Evolutionary conservation across 306 rosid species (phyloP), one percentile per base, ranked within the genome.

Genomic region (Begonia peltatifolia): DNA sequence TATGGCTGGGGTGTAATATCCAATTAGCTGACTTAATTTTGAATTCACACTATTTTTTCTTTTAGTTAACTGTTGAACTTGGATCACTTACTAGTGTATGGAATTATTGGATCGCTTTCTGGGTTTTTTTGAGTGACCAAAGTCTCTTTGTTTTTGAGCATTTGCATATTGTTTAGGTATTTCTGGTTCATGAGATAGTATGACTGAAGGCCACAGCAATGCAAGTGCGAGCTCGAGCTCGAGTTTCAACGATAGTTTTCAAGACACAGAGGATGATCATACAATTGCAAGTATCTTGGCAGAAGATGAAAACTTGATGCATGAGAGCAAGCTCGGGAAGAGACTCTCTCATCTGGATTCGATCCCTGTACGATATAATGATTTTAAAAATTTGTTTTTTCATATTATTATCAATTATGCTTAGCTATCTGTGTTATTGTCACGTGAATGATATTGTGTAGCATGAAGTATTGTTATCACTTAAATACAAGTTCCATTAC

Each of bases 141-240:
- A 2, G 1, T 44, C 47, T 44, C 14, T 11, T 10, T 1, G 12
- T 44, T 44, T 44, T 44, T 44, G 42, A 52, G 17, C 41, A n/a
- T 47, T 57, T 36, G 23, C 50, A 42, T 41, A 53, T 66, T 67
- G 46, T 69, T 17, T 35, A 50, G 35, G 50, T n/a, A 41, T 50
- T 42, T 20, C 47, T 22, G 47, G 62, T 59, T 46, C 25, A 62
- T 56, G 64, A 58, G 70, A 41, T 63, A 68, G 63, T 41, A 86
- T 92, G 96, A 67, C 66, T 50, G 86, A 74, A 68, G 75, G 50
- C 64, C 68, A 68, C 46, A 75, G 87, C 65, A 76, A 71, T 68
- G 74, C 67, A 60, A 86, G 95, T 73, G 86, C 71, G n/a, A 85
- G 97, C 61, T 90, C 97, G 2, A 90, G 93, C 77, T 90, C 99